Percentiles rank a stretch among this genome's conserved stretches.
These are phyloP conservation scores for Aurantiochytrium sp. DNA, from an alignment of 108 stramenopile genomes.

Conservation along the genomic window DNA sequence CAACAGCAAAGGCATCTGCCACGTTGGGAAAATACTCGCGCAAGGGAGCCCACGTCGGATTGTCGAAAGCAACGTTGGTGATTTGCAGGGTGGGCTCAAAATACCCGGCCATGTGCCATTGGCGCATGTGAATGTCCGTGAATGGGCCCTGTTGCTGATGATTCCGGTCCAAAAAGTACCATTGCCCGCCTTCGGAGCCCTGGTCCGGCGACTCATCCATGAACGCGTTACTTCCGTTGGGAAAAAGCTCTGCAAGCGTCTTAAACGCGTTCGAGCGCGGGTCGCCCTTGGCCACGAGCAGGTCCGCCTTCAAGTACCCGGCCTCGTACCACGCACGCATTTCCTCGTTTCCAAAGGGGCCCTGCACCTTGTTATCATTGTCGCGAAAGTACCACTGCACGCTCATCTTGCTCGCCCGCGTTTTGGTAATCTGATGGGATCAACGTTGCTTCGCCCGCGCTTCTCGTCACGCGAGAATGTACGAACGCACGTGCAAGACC, in stretches of 20 bases:
- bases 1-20: slow-evolving; percentile 1
- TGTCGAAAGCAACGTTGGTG: background rate
- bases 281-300: background rate
- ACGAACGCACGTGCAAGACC: no score
- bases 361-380: background rate
- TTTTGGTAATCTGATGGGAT: no score
- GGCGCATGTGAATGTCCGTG: slow-evolving; percentile 14
- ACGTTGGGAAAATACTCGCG: background rate
- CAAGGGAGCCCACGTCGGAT: background rate
- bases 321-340: slow-evolving; percentile 18
- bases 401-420: background rate
- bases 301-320: background rate
- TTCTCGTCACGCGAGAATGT: no score
- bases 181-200: background rate
- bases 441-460: no score
- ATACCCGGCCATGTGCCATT: slow-evolving; percentile 8
- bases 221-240: background rate
- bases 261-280: background rate
- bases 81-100: slow-evolving; percentile 7
- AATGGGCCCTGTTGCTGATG: slow-evolving; percentile 13
- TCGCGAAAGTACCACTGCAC: background rate
- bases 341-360: background rate
- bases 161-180: background rate
- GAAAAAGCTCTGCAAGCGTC: background rate
- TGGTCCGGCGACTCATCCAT: background rate